Conservation (phyloP, 345 rosid genomes). For the Syzygium jambos region DNA sequence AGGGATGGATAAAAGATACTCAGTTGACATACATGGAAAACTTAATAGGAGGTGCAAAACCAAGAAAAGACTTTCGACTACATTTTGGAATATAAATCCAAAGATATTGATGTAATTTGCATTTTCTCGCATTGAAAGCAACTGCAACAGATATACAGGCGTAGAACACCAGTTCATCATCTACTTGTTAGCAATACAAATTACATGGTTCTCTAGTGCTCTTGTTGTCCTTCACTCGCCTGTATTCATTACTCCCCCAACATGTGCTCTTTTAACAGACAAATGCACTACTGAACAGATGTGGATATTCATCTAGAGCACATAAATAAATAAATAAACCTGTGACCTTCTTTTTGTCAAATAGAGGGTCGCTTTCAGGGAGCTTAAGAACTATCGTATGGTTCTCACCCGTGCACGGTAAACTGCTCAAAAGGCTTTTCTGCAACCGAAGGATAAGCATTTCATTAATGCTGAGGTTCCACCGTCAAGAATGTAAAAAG, state of each 20-base stretch:
- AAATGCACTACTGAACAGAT: neutral
- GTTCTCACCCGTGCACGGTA: conserved; percentile 16
- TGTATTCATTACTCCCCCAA: neutral
- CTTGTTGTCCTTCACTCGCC: neutral
- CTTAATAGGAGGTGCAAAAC: neutral
- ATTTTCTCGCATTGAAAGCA: neutral
- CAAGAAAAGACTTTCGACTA: neutral
- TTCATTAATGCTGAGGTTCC: neutral
- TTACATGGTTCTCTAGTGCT: neutral
- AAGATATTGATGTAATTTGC: neutral
- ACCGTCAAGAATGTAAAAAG: neutral
- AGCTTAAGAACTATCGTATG: conserved; percentile 41
- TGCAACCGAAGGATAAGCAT: conserved; percentile 11
- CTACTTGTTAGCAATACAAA: neutral
- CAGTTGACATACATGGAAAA: neutral
- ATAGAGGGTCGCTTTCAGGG: conserved; percentile 39
- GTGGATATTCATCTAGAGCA: neutral
- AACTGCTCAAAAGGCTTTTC: conserved; percentile 21
- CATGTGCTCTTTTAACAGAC: neutral
- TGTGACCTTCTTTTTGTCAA: conserved; percentile 53
- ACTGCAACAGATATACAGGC: neutral
- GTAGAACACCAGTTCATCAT: neutral
- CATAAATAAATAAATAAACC: neutral
- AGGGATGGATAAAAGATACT: neutral
- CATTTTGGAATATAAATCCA: neutral